Base-by-base conservation (phyloP, 2,329 filamentous ascomycete genomes). In the Didymella segeticola region DNA sequence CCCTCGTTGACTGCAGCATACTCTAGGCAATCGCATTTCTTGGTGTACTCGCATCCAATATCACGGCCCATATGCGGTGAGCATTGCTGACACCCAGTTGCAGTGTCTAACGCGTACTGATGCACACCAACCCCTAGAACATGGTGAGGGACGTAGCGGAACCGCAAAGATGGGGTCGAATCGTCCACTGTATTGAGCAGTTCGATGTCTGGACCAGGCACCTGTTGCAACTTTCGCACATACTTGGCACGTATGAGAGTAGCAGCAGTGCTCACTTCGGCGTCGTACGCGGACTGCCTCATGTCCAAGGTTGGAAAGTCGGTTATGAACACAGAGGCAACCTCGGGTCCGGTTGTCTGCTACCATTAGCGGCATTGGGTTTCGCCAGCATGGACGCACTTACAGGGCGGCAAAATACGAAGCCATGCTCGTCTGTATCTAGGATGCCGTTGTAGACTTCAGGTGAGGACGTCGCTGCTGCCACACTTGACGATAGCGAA, bases 1-100 rank as follows among this genome's bases (percentile, higher is more conserved):
- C 70, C 62, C 4, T 78, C 74, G 31, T 80, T 74, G 0, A 84
- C 77, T 0, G 78, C 80, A 9, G 86, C 83, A 20, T 84, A 86
- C n/a, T 83, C 80, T 0, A 92, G 80, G 60, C 90, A 95, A 9
- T 82, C 78, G 68, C 91, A 96, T 20, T 76, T 79, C 30, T 72
- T 69, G 0, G 78, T 79, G 62, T 86, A 90, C 68, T 89, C 86
- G 68, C 90, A 93, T 0, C 80, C 79, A 17, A 79, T 75, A 42
- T 68, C 56, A 0, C 72, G 70, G 3, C 85, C 82, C 64, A 82
- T 80, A 43, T 85, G 80, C 2, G 83, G 76, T 1, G 66, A 72
- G 66, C 91, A 96, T 39, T 82, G 75, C 4, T 56, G 49, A 68
- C 91, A 96, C 2, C 90, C 90, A 48, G 80, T 82, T 58, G 86